Percentiles rank a stretch among this genome's conserved stretches.
Evolutionary conservation across 305 asterid genomes (phyloP).

Genomic region (Fraxinus sp.): DNA sequence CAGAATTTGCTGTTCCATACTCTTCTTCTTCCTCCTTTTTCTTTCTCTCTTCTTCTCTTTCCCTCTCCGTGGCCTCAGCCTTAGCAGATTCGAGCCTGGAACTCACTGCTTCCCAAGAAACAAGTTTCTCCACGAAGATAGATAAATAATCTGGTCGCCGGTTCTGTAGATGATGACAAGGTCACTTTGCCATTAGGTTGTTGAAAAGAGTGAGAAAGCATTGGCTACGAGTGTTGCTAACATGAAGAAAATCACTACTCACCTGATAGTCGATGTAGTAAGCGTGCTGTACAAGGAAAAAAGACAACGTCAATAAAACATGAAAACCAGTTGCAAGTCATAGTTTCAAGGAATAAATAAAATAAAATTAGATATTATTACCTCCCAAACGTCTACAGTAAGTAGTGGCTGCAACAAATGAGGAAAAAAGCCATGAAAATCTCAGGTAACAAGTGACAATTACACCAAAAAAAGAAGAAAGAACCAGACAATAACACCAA

Average conservation of each 20-base stretch:
- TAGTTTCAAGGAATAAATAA: neutral
- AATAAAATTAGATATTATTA: conserved; percentile 24
- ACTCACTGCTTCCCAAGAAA: conserved; percentile 88
- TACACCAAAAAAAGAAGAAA: neutral
- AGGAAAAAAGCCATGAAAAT: conserved; percentile 17
- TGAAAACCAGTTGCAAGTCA: conserved; percentile 15
- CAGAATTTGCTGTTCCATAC: conserved; percentile 19
- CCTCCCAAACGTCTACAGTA: conserved; percentile 98
- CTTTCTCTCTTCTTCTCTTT: conserved; percentile 51
- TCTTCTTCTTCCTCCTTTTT: conserved; percentile 44
- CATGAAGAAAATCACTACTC: conserved; percentile 11
- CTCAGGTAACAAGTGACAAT: neutral
- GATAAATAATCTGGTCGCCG: conserved; percentile 81
- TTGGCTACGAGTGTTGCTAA: neutral
- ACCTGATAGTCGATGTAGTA: conserved; percentile 95
- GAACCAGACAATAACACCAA: neutral
- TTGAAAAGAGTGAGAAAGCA: neutral
- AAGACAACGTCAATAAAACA: conserved; percentile 11
- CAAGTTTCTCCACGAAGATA: conserved; percentile 79
- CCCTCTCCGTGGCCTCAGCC: conserved; percentile 61
- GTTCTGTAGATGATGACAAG: conserved; percentile 43
- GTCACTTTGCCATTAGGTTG: neutral
- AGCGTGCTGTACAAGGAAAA: conserved; percentile 62
- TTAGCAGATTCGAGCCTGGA: conserved; percentile 81
- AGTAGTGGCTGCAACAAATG: conserved; percentile 81